phyloP scores from a whole-genome alignment of 371 early-diverging fungal species.

The Mucor mucedo region DNA sequence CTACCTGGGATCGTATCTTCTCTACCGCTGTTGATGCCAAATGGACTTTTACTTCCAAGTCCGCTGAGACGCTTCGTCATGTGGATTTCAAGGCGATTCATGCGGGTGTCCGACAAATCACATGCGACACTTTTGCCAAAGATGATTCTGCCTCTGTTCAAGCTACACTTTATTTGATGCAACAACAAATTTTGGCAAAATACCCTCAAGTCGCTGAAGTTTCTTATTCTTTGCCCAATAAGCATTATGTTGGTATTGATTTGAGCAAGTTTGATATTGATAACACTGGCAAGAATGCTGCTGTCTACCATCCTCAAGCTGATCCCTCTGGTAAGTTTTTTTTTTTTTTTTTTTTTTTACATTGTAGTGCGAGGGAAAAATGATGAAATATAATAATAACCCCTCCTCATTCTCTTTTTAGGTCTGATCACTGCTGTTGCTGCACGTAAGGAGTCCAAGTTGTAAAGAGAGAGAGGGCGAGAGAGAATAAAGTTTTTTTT shows the following conservation, averaged over 20 bases:
- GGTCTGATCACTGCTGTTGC: constrained; percentile 76
- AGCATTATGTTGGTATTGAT: constrained; percentile 82
- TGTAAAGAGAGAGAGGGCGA: constrained; percentile 27
- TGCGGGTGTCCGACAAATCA: constrained; percentile 63
- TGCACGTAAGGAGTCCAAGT: constrained; percentile 61
- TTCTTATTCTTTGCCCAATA: constrained; percentile 83
- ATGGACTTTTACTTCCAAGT: constrained; percentile 64
- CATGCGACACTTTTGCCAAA: constrained; percentile 71
- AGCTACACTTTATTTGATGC: constrained; percentile 76
- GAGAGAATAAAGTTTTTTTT: constrained; percentile 9
- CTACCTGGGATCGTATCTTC: constrained; percentile 81
- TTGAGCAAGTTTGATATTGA: constrained; percentile 76
- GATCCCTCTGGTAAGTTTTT: constrained; percentile 72
- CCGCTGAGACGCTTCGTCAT: constrained; percentile 40
- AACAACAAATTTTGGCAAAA: constrained; percentile 65
- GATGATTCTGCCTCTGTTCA: constrained; percentile 78
- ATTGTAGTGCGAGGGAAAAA: not conserved
- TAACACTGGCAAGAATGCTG: constrained; percentile 70
- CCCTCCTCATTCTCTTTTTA: constrained; percentile 3
- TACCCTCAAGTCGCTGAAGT: constrained; percentile 70
- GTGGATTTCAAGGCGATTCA: constrained; percentile 65
- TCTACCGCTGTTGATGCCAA: constrained; percentile 77
- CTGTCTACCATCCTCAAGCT: constrained; percentile 77
- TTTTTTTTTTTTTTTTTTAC: not conserved
- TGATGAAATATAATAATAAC: not conserved